Evolutionary conservation across 2,329 filamentous ascomycete species (phyloP).

Genomic region (Colletotrichum zoysiae): DNA sequence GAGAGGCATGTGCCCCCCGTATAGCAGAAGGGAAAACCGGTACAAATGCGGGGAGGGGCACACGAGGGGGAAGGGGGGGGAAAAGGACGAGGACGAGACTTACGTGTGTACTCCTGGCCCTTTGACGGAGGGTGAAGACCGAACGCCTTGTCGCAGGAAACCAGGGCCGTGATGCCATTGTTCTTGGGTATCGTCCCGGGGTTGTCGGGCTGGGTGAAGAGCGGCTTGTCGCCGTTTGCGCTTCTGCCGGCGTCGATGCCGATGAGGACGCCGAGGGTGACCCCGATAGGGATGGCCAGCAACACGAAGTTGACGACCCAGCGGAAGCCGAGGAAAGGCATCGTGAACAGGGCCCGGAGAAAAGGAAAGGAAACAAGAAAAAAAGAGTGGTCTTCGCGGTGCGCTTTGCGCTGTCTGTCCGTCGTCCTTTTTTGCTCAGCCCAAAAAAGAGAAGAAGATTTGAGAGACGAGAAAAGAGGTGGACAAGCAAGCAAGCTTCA

Average conservation of each 20-base stretch:
- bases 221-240: constrained; percentile 57
- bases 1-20: neutral
- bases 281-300: constrained; percentile 62
- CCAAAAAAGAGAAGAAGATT: constrained; percentile 3
- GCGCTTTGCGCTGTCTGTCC: constrained; percentile 8
- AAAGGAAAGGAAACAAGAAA: constrained; percentile 24
- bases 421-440: neutral
- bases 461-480: neutral
- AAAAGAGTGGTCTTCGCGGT: constrained; percentile 18
- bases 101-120: constrained; percentile 61
- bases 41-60: neutral
- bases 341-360: constrained; percentile 43
- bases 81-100: constrained; percentile 47
- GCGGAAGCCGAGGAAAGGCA: constrained; percentile 52
- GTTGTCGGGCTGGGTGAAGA: constrained; percentile 54
- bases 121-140: constrained; percentile 60
- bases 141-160: constrained; percentile 58
- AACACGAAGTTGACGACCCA: constrained; percentile 64
- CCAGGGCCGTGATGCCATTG: constrained; percentile 52
- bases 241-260: constrained; percentile 60
- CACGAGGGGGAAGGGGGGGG: neutral
- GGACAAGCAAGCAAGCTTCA: constrained; percentile 16
- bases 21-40: neutral
- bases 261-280: constrained; percentile 63
- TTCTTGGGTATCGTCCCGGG: constrained; percentile 43